A percentile compares a stretch with the other conserved stretches of the same genome.
These are phyloP conservation scores for Phaeomoniella chlamydospora DNA, from an alignment of 2,329 filamentous ascomycete species.

Conservation along the genomic window DNA sequence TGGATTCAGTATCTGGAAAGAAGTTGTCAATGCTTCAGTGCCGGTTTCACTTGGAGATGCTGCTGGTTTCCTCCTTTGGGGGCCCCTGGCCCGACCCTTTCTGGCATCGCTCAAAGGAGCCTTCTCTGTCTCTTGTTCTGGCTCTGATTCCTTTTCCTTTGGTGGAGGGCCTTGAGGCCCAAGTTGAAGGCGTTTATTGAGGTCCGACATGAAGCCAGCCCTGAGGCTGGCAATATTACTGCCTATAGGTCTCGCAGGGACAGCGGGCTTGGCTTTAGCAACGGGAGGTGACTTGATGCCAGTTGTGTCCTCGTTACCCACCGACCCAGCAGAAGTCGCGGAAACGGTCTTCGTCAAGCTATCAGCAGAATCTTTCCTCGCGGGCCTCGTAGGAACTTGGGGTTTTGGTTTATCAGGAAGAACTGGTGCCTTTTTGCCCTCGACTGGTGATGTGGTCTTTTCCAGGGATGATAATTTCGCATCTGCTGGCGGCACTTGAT, in stretches of 20 bases:
- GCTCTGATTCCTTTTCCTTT: conserved; percentile 45
- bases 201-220: conserved; percentile 80
- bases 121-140: conserved; percentile 48
- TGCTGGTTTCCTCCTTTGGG: conserved; percentile 57
- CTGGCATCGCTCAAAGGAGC: conserved; percentile 75
- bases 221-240: conserved; percentile 79
- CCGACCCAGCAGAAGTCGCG: conserved; percentile 23
- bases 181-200: conserved; percentile 77
- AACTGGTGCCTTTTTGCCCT: conserved; percentile 33
- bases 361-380: conserved; percentile 31
- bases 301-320: conserved; percentile 15
- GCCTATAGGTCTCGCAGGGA: conserved; percentile 64
- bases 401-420: conserved; percentile 50
- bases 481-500: conserved; percentile 17
- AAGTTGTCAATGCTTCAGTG: conserved; percentile 15
- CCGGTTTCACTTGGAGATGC: conserved; percentile 38
- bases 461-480: conserved; percentile 18
- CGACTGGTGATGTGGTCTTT: conserved; percentile 27
- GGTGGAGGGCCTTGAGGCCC: conserved; percentile 64
- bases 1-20: conserved; percentile 18
- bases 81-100: conserved; percentile 80
- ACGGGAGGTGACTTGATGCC: conserved; percentile 20
- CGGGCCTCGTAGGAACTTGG: conserved; percentile 48
- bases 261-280: conserved; percentile 63
- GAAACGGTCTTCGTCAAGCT: conserved; percentile 20